Base-by-base conservation (phyloP, 1,139 yeast genomes). In the Nematodospora anomalae region DNA sequence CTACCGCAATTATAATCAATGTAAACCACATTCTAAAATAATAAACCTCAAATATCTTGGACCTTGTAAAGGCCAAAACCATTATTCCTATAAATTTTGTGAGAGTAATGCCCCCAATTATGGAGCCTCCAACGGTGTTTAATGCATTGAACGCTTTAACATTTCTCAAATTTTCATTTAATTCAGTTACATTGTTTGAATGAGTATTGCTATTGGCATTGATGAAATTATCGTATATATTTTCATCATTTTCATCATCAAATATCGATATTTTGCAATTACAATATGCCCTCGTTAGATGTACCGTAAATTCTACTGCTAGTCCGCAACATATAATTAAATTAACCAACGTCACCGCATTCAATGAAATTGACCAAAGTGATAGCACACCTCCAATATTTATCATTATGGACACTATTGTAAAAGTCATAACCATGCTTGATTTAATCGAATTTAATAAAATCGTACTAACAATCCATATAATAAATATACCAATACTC, bases 1-100 rank as follows among this genome's bases (percentile, higher is more conserved):
- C 47, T 0, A 90, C 80, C 2, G 96, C 95, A 36, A 86, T 68
- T 2, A 83, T 47, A 7, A 92, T 83, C 45, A 92, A 68, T 1
- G 88, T 69, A n/a, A 86, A 66, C 97, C 97, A 92, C 97, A 92
- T 89, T 43, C 96, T 64, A 70, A 92, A 92, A 56, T 92, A 92
- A 58, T 87, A 92, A 1, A 92, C 78, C 46, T 89, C 95, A 57
- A 90, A 92, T 24, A 92, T 90, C 59, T 84, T 80, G 22, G 95
- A 85, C 42, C 76, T 67, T 0, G 97, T 87, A 55, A 89, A 89
- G 4, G 95, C 95, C 31, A 92, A 67, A 5, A 92, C 96, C 18
- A 74, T 62, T 1, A 92, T 89, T 2, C 98, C 98, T 45, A 92
- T 81, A 28, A 90, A 62, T 56, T 92, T 92, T 4, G 97, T 92